Evolutionary conservation across 2,329 filamentous ascomycete genomes (phyloP), one percentile per base, ranked within the genome.

Genomic region (Chaetomium globosum): DNA sequence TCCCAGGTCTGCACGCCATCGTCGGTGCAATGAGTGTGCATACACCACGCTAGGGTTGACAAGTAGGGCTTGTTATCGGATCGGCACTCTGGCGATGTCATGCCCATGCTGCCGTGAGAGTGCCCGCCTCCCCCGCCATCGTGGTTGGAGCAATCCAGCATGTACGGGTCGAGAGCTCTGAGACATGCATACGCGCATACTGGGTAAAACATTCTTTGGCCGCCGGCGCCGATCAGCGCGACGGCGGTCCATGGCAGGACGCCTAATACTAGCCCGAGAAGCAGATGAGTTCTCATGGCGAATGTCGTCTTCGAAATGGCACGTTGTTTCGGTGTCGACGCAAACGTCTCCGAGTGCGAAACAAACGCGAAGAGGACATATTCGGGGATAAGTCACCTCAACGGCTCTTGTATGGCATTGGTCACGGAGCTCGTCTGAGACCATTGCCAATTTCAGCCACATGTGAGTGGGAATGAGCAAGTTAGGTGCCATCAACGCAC

Each of bases 401-500:
- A 12, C 53, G 16, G 8, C n/a, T 56, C 33, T 43, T 56, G 33
- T 43, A 43, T 21, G 30, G n/a, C 30, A 16, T 16, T n/a, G 16
- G 2, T 28, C 28, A n/a, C 28, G 51, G 51, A 31, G 26, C 13
- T n/a, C 13, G 16, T 30, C 26, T 31, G 51, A n/a, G 16, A 7
- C 16, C 9, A 7, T 16, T 53, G 51, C 51, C 26, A 5, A 31
- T 30, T 30, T 13, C 51, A 53, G 51, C 51, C 51, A 53, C 28
- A 19, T 55, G 53, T 28, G 53, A 21, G 53, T 36, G 31, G 53
- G 53, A 21, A 56, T 56, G 53, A 56, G 53, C 53, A 56, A 56
- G 53, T 56, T 56, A 23, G 53, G 31, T 39, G 53, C 9, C 53
- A 56, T 56, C 28, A n/a, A 56, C 23, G n/a, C 4, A 8, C 53